Evolutionary conservation across 1,284 basidiomycete genomes (phyloP).

Genomic region (Ceratobasidium sp.): DNA sequence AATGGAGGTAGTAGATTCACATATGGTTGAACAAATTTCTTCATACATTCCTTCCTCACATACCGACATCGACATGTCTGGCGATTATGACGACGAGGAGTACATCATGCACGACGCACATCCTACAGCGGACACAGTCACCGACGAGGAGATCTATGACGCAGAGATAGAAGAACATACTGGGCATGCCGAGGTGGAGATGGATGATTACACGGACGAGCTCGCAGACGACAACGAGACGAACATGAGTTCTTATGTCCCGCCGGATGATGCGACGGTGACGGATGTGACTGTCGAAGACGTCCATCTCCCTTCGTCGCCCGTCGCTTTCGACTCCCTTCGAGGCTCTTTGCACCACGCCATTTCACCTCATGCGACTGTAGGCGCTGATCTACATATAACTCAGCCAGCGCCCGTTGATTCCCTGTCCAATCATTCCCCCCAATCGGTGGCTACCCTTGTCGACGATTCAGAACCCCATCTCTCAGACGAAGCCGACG

Average conservation of each 20-base stretch:
- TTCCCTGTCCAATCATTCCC: conserved; percentile 28
- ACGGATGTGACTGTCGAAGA: conserved; percentile 36
- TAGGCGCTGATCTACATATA: conserved; percentile 30
- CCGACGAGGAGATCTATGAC: conserved; percentile 40
- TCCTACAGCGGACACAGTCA: conserved; percentile 18
- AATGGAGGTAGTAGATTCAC: conserved; percentile 41
- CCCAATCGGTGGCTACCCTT: conserved; percentile 38
- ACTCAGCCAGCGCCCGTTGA: conserved; percentile 20
- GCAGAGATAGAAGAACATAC: conserved; percentile 37
- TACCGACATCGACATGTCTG: conserved; percentile 40
- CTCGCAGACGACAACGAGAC: conserved; percentile 31
- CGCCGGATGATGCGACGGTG: conserved; percentile 23
- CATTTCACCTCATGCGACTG: conserved; percentile 36
- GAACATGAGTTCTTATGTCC: conserved; percentile 29
- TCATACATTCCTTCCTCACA: conserved; percentile 19
- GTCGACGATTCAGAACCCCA: conserved; percentile 22
- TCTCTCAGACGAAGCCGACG: not conserved
- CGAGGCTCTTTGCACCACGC: conserved; percentile 11
- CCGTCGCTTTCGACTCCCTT: conserved; percentile 13
- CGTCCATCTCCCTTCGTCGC: conserved; percentile 23
- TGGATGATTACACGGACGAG: conserved; percentile 40
- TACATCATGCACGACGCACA: conserved; percentile 43
- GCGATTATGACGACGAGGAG: conserved; percentile 42
- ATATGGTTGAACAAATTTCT: conserved; percentile 37
- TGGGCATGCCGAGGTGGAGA: conserved; percentile 35